Conservation (phyloP, 768 basidiomycete genomes). For the Thelephora aurantiotincta region DNA sequence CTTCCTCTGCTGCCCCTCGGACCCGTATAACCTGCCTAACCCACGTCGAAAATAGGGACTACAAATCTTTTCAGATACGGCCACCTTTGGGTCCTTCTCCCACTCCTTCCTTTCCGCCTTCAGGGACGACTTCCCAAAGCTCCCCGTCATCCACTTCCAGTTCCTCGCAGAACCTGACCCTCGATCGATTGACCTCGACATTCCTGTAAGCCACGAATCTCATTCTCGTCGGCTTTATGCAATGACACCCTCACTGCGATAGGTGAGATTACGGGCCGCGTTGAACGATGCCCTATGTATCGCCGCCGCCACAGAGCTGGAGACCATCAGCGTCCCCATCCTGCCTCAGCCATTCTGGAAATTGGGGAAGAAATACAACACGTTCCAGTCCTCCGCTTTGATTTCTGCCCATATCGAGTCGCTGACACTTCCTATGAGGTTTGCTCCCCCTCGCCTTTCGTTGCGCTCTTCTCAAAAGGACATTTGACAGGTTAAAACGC, state of each 20-base stretch:
- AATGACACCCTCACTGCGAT: conserved; percentile 13
- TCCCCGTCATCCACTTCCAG: conserved; percentile 42
- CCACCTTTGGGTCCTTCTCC: conserved; percentile 53
- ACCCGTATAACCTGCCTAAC: background rate
- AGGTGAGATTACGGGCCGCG: conserved; percentile 23
- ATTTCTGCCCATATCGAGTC: conserved; percentile 23
- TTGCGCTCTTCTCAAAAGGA: background rate
- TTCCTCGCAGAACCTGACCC: conserved; percentile 35
- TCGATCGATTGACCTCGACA: conserved; percentile 18
- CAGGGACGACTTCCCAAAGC: conserved; percentile 55
- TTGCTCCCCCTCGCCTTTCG: background rate
- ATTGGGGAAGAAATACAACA: conserved; percentile 11
- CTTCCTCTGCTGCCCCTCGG: background rate
- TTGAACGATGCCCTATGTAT: conserved; percentile 50
- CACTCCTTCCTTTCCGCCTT: conserved; percentile 41
- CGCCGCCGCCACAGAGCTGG: conserved; percentile 14
- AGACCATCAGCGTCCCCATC: conserved; percentile 17
- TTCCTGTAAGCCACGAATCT: conserved; percentile 24
- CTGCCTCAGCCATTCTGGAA: conserved; percentile 16
- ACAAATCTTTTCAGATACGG: conserved; percentile 49
- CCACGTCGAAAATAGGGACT: conserved; percentile 34
- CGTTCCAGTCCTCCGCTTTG: conserved; percentile 21
- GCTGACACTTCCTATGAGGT: conserved; percentile 22
- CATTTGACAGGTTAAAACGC: conserved; percentile 19
- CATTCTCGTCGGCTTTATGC: background rate